Percentiles rank a stretch among this genome's conserved stretches.
Evolutionary conservation across 1,284 basidiomycete species (phyloP).

Genomic region (Fomitopsis schrenkii): DNA sequence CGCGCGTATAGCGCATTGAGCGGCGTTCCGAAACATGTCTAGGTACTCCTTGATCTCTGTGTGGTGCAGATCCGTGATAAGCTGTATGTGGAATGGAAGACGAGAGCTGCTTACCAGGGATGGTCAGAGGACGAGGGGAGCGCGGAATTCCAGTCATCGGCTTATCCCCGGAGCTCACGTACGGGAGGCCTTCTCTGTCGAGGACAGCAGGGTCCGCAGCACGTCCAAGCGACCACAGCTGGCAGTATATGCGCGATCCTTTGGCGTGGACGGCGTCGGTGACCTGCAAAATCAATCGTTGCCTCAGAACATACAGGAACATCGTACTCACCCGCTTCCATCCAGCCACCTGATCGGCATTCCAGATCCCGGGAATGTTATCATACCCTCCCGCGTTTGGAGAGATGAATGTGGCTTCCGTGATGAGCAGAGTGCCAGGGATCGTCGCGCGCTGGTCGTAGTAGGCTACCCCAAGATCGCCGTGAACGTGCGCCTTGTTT

Average conservation of each 20-base stretch:
- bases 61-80: not conserved
- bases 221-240: constrained; percentile 46
- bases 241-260: constrained; percentile 39
- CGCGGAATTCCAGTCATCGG: constrained; percentile 31
- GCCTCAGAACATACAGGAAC: not conserved
- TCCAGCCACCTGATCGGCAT: constrained; percentile 37
- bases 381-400: constrained; percentile 34
- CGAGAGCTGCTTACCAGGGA: constrained; percentile 23
- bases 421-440: constrained; percentile 44
- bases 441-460: constrained; percentile 42
- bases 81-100: not conserved
- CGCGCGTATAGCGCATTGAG: constrained; percentile 38
- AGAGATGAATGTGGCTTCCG: constrained; percentile 43
- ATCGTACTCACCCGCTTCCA: constrained; percentile 40
- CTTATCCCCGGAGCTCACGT: constrained; percentile 34
- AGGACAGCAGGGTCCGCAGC: constrained; percentile 30
- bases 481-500: constrained; percentile 22
- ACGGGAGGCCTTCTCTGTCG: constrained; percentile 19
- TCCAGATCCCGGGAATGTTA: constrained; percentile 42
- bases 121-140: constrained; percentile 32
- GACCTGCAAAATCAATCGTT: constrained; percentile 13
- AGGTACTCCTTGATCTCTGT: constrained; percentile 43
- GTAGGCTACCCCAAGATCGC: constrained; percentile 36
- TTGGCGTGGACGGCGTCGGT: constrained; percentile 27
- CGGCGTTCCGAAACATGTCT: constrained; percentile 32